Conservation (phyloP, 805 yeast genomes). For the Kuraishia cidri region DNA sequence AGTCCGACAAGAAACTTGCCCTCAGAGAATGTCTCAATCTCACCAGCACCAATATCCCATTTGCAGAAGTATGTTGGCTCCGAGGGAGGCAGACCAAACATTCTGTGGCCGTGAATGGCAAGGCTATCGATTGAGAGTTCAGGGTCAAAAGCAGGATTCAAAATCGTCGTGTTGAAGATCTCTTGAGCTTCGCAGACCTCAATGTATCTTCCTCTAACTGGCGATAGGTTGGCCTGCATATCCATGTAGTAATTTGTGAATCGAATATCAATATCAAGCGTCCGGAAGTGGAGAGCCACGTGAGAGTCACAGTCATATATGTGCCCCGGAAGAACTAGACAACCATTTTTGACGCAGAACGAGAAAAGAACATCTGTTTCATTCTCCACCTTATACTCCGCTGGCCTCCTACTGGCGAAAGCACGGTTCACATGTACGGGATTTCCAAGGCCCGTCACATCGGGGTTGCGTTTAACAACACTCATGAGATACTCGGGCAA, state of each 20-base stretch:
- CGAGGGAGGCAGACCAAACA: slow-evolving; percentile 86
- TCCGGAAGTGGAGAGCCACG: slow-evolving; percentile 52
- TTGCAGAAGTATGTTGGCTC: slow-evolving; percentile 85
- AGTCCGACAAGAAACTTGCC: slow-evolving; percentile 36
- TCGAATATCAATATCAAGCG: slow-evolving; percentile 71
- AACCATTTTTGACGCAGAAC: slow-evolving; percentile 62
- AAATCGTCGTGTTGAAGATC: slow-evolving; percentile 15
- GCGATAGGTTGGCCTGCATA: slow-evolving; percentile 64
- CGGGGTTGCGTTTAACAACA: not conserved
- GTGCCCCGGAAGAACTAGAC: slow-evolving; percentile 63
- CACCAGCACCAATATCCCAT: slow-evolving; percentile 78
- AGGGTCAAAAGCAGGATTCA: slow-evolving; percentile 15
- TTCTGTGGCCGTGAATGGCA: slow-evolving; percentile 75
- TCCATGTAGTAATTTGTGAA: slow-evolving; percentile 93
- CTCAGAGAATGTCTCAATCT: slow-evolving; percentile 40
- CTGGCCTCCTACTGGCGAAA: too few species aligned
- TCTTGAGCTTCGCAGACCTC: slow-evolving; percentile 13
- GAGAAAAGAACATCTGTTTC: slow-evolving; percentile 74
- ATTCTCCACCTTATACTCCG: slow-evolving; percentile 46
- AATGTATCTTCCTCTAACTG: slow-evolving; percentile 30
- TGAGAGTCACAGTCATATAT: slow-evolving; percentile 58
- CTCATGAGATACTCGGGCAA: slow-evolving; percentile 53
- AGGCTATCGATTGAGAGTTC: slow-evolving; percentile 52
- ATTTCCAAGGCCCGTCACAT: not conserved
- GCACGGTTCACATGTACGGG: too few species aligned